Conservation (phyloP, 177 flowering plant species). For the Vitis hybrid region DNA sequence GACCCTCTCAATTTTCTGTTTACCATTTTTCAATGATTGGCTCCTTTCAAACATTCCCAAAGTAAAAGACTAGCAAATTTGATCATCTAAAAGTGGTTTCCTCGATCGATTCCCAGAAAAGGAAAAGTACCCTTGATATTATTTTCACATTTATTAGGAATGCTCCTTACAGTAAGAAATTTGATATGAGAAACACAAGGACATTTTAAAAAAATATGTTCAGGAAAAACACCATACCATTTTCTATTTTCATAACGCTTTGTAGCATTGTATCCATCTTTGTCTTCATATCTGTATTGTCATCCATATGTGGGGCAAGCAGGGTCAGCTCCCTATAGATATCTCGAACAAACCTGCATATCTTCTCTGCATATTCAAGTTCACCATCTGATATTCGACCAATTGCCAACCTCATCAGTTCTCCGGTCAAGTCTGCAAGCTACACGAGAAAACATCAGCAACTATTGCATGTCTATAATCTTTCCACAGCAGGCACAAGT, state of each 20-base stretch:
- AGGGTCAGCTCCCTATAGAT: slow-evolving; percentile 76
- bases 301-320: slow-evolving; percentile 79
- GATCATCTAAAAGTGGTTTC: no score
- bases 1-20: no score
- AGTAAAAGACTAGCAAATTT: no score
- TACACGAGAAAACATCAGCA: slow-evolving; percentile 27
- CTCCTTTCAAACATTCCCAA: no score
- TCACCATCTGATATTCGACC: slow-evolving; percentile 93
- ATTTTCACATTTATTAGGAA: no score
- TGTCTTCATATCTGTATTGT: slow-evolving; percentile 69
- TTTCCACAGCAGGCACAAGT: no score
- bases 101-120: no score
- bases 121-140: no score
- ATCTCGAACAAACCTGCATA: slow-evolving; percentile 79
- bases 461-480: not conserved
- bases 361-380: slow-evolving; percentile 69
- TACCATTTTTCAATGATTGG: no score
- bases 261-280: slow-evolving; percentile 98
- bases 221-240: slow-evolving; percentile 47
- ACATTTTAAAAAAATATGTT: not conserved
- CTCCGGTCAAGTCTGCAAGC: slow-evolving; percentile 94
- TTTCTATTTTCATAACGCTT: slow-evolving; percentile 90
- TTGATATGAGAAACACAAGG: no score
- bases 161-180: no score
- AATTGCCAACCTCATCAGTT: slow-evolving; percentile 89